Evolutionary conservation across 148 eudicot species (phyloP), one percentile per base, ranked within the genome.

Genomic region (Silene uniflora): DNA sequence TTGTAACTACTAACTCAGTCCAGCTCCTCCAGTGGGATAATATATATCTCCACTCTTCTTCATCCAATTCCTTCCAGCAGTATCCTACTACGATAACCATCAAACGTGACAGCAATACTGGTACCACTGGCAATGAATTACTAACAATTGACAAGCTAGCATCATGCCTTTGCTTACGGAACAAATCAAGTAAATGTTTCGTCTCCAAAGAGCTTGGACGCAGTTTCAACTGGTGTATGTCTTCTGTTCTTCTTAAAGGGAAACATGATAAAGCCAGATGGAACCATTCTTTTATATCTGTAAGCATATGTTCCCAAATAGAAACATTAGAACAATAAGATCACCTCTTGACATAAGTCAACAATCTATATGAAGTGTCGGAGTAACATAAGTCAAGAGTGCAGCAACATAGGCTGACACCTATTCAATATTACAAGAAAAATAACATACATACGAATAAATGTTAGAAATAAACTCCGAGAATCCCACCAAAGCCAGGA

Each of bases 21-120:
- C 94, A 95, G 73, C 75, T 73, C 82, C 94, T 92, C 82, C 86
- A 78, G 21, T 82, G 83, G 75, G 86, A 87, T 78, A 92, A 78
- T 24, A 87, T 85, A 81, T 90, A 95, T 47, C 80, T 87, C 99
- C 97, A 95, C 79, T 92, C 97, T 69, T 89, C 94, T 83, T 90
- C 96, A 72, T 80, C 76, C 73, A 95, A 87, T 72, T 89, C 89
- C 75, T 84, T 88, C 97, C 96, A 91, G 77, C 99, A 95, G 81
- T 89, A 95, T 24, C 87, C 92, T 67, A 90, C 87, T 64, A 90
- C 73, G 66, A 92, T 81, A 27, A 87, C 82, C 29, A 84, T 80
- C 76, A 95, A 77, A 74, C 91, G 85, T 55, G 94, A 89, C 63
- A 88, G 81, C 82, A 91, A 79, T 35, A 79, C 80, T 71, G 86